Percentiles rank a stretch among this genome's conserved stretches.
These are phyloP conservation scores for Xylariaceae sp. DNA, from an alignment of 2,329 filamentous ascomycete genomes.

Conservation along the genomic window DNA sequence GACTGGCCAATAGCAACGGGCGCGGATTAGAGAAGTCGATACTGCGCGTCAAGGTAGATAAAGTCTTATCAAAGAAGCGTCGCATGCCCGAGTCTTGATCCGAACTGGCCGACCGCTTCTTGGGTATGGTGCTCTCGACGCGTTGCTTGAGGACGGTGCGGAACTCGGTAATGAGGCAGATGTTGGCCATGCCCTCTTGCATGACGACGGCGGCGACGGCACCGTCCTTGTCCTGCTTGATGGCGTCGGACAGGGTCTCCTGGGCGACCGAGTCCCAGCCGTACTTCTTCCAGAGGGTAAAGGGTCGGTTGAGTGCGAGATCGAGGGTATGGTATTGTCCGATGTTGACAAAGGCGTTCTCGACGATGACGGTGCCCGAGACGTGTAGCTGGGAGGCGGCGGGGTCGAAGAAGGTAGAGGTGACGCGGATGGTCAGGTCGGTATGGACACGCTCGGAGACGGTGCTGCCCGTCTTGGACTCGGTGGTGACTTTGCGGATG, in stretches of 20 bases:
- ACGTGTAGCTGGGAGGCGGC: conserved; percentile 61
- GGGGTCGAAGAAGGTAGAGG: conserved; percentile 65
- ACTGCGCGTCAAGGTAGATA: conserved; percentile 77
- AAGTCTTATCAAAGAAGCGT: conserved; percentile 78
- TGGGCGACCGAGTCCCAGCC: conserved; percentile 92
- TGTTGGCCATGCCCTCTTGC: conserved; percentile 85
- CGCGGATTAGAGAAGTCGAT: conserved; percentile 75
- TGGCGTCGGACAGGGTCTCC: conserved; percentile 78
- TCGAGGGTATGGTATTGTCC: conserved; percentile 71
- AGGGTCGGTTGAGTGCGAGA: conserved; percentile 85
- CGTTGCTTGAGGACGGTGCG: conserved; percentile 77
- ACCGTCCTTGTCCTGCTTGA: conserved; percentile 79
- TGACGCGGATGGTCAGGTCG: conserved; percentile 63
- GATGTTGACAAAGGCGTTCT: conserved; percentile 59
- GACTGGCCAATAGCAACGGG: conserved; percentile 84
- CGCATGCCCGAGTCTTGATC: conserved; percentile 75
- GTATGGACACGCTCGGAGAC: conserved; percentile 60
- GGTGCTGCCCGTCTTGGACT: conserved; percentile 55
- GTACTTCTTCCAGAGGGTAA: conserved; percentile 82
- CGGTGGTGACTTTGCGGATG: conserved; percentile 60
- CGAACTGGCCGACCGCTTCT: conserved; percentile 69
- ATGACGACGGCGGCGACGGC: conserved; percentile 91
- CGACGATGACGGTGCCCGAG: conserved; percentile 59
- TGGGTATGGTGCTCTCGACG: conserved; percentile 70
- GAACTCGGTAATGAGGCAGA: conserved; percentile 81